Conservation (phyloP, 345 rosid genomes). For the Moricandia arvensis region DNA sequence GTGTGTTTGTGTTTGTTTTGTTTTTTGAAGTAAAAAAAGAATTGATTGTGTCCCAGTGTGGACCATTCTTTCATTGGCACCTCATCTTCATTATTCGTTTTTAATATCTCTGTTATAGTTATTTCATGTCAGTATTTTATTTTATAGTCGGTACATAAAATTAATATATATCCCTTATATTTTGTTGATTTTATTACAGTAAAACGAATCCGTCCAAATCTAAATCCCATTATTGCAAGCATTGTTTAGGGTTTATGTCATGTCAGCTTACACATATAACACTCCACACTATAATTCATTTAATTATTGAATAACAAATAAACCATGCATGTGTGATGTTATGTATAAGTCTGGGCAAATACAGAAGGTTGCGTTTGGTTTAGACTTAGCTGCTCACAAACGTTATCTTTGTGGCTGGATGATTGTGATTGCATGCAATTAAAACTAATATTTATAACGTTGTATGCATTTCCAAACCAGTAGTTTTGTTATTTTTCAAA, state of each 20-base stretch:
- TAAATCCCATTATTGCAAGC: not conserved
- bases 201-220: conserved; percentile 2
- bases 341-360: conserved; percentile 29
- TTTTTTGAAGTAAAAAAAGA: not conserved
- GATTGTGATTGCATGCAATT: conserved; percentile 7
- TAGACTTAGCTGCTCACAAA: conserved; percentile 7
- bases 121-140: not conserved
- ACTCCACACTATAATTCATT: conserved; percentile 20
- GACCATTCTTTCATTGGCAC: conserved; percentile 36
- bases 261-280: conserved; percentile 6
- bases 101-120: conserved; percentile 8
- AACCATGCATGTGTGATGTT: conserved; percentile 32
- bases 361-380: conserved; percentile 33
- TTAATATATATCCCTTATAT: too few species aligned
- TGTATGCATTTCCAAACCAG: conserved; percentile 1
- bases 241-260: conserved; percentile 26
- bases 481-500: not conserved
- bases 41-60: conserved; percentile 22
- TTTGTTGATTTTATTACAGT: not conserved
- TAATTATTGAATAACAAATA: not conserved
- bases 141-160: not conserved
- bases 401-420: conserved; percentile 12
- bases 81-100: conserved; percentile 29
- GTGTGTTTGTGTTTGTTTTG: conserved; percentile 13
- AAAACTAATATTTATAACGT: not conserved